Percentiles rank a stretch among this genome's conserved stretches.
Conservation (phyloP, 2,329 filamentous ascomycete species). For the Sarocladiaceae sp. region DNA sequence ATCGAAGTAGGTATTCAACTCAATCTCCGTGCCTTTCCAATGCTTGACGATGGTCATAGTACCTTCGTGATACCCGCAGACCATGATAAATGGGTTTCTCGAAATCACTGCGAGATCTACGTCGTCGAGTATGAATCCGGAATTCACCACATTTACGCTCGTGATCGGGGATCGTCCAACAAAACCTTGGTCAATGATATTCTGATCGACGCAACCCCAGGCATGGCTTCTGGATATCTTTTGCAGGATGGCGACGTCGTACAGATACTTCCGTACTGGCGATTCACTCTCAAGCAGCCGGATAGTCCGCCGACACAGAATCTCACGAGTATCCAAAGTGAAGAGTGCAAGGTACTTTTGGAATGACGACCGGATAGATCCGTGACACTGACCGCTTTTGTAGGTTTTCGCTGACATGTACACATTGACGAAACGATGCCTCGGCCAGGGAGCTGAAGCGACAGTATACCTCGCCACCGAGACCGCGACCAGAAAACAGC, state of each 20-base stretch:
- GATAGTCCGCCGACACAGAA: constrained; percentile 17
- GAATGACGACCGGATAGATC: constrained; percentile 3
- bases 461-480: constrained; percentile 37
- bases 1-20: constrained; percentile 27
- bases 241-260: constrained; percentile 46
- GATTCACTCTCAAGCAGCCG: constrained; percentile 26
- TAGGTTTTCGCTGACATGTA: constrained; percentile 30
- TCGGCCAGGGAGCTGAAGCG: constrained; percentile 32
- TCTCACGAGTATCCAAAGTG: constrained; percentile 23
- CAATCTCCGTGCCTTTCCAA: neutral
- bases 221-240: constrained; percentile 37
- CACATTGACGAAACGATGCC: constrained; percentile 24
- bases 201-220: constrained; percentile 33
- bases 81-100: constrained; percentile 36
- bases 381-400: no score
- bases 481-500: constrained; percentile 44
- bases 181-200: constrained; percentile 46
- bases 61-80: constrained; percentile 32
- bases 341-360: constrained; percentile 24
- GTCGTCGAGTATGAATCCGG: constrained; percentile 42
- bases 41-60: constrained; percentile 18
- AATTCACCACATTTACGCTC: constrained; percentile 43
- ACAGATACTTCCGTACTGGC: constrained; percentile 31
- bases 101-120: constrained; percentile 50
- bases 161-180: constrained; percentile 47